Percentiles rank a stretch among this genome's conserved stretches.
These are phyloP conservation scores for Aspergillus tubingensis DNA, from an alignment of 2,329 filamentous ascomycete genomes.

Conservation along the genomic window DNA sequence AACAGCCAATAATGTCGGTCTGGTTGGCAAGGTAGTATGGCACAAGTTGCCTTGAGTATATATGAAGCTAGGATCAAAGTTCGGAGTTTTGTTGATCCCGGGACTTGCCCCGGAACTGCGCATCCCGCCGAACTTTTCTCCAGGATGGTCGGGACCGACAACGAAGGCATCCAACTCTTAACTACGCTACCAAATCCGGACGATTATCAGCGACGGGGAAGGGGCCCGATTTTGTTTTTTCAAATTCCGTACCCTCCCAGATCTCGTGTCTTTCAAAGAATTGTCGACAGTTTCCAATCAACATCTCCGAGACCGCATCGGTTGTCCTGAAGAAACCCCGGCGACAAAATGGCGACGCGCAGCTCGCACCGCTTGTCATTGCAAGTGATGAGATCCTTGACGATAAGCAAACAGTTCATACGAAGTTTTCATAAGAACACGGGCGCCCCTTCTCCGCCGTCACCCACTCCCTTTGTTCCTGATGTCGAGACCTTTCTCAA, in stretches of 20 bases:
- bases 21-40: not conserved
- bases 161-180: not conserved
- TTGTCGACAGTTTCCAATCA: not conserved
- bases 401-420: constrained; percentile 34
- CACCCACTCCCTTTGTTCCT: constrained; percentile 81
- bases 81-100: constrained; percentile 39
- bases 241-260: not conserved
- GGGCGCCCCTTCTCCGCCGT: constrained; percentile 56
- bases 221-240: not conserved
- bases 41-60: not conserved
- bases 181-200: not conserved
- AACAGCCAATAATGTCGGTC: not conserved
- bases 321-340: not conserved
- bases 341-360: constrained; percentile 33
- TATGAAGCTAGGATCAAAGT: not conserved
- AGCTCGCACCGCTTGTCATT: constrained; percentile 31
- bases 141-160: not conserved
- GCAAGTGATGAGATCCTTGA: constrained; percentile 27
- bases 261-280: not conserved
- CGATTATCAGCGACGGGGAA: not conserved
- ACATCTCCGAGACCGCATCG: not conserved
- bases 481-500: constrained; percentile 83
- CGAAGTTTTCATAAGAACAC: constrained; percentile 47
- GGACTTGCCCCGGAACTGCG: constrained; percentile 26
- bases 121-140: constrained; percentile 32